Percentiles rank a stretch among this genome's conserved stretches.
These are phyloP conservation scores for Hansenula anomala DNA, from an alignment of 1,139 yeast genomes.

Conservation along the genomic window DNA sequence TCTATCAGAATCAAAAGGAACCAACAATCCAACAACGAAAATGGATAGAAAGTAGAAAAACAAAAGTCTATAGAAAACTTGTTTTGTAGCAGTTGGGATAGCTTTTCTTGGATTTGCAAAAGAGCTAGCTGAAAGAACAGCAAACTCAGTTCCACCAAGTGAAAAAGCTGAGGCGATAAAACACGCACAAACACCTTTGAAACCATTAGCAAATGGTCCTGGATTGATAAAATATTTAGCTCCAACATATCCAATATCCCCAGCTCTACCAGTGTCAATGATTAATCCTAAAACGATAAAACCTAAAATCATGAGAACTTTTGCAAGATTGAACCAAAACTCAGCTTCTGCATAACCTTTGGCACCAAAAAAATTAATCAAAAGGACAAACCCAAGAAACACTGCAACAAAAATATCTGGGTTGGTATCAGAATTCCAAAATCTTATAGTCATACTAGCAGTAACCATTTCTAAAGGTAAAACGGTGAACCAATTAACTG, in stretches of 20 bases:
- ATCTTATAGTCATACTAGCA: conserved; percentile 60
- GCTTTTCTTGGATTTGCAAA: conserved; percentile 65
- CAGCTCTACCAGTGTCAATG: conserved; percentile 53
- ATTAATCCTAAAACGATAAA: conserved; percentile 57
- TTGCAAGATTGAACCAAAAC: conserved; percentile 47
- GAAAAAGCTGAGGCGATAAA: conserved; percentile 82
- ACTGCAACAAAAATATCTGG: conserved; percentile 56
- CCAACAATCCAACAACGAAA: conserved; percentile 59
- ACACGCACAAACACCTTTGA: conserved; percentile 78
- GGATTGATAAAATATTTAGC: conserved; percentile 44
- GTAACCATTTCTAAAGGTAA: conserved; percentile 73
- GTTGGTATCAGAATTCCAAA: conserved; percentile 48
- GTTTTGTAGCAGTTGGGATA: conserved; percentile 66
- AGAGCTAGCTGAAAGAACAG: conserved; percentile 84
- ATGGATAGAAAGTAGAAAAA: conserved; percentile 59
- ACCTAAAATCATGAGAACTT: conserved; percentile 51
- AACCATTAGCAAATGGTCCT: conserved; percentile 56
- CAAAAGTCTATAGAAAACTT: conserved; percentile 67
- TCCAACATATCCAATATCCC: conserved; percentile 49
- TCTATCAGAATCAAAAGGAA: conserved; percentile 52
- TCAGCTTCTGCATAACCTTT: conserved; percentile 69
- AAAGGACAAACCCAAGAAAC: conserved; percentile 45
- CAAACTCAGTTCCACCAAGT: conserved; percentile 76
- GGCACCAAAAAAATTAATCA: conserved; percentile 56
- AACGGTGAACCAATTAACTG: conserved; percentile 69